These are phyloP conservation scores for Sporothrix mexicana DNA, from an alignment of 2,329 filamentous ascomycete species.

Conservation along the genomic window DNA sequence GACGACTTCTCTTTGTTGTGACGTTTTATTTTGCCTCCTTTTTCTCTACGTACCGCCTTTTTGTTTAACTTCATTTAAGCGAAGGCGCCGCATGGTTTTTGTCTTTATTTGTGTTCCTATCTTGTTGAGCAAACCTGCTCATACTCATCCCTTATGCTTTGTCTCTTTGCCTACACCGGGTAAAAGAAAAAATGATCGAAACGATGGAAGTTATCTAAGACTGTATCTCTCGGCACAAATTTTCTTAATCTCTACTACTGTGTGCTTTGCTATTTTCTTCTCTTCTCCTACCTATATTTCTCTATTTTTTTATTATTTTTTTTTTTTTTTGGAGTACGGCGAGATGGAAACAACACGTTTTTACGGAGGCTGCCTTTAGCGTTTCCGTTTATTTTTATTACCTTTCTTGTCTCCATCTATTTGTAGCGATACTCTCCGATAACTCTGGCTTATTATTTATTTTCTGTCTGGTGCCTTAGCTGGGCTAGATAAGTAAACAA, in stretches of 20 bases:
- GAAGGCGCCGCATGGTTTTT: constrained; percentile 9
- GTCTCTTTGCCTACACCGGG: not conserved
- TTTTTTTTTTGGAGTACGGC: not conserved
- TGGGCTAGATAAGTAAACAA: too few relatives aligned
- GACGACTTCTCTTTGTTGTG: not conserved
- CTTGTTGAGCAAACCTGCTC: not conserved
- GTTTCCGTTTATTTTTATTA: too few relatives aligned
- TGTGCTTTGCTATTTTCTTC: not conserved
- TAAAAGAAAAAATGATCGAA: not conserved
- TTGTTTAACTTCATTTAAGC: constrained; percentile 17
- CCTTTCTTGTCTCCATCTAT: too few relatives aligned
- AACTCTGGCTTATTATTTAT: too few relatives aligned
- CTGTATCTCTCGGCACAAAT: not conserved
- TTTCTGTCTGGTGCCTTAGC: too few relatives aligned
- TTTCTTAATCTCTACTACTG: not conserved
- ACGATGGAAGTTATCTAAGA: not conserved
- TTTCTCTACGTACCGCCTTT: not conserved
- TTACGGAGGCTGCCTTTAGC: too few relatives aligned
- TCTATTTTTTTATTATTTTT: not conserved
- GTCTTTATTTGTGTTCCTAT: not conserved
- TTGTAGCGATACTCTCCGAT: too few relatives aligned
- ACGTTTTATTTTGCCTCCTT: not conserved
- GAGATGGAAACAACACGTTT: not conserved
- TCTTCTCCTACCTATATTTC: too few relatives aligned
- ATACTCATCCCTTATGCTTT: not conserved